Conservation (phyloP, 2,329 filamentous ascomycete genomes). For the Shiraia bambusicola region DNA sequence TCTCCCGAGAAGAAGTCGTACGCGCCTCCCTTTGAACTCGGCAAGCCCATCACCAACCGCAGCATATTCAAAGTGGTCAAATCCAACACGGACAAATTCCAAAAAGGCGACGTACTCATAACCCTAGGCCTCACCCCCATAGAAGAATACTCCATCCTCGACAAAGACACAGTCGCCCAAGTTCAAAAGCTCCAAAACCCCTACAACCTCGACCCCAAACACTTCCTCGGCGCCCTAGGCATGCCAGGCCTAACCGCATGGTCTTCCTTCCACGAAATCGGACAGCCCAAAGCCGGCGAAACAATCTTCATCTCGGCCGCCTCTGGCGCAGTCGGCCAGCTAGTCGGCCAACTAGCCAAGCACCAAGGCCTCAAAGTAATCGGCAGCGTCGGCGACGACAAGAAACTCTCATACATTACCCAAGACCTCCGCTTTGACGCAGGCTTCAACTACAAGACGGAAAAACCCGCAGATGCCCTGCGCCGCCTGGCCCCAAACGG, state of each 20-base stretch:
- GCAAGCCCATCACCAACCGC: constrained; percentile 64
- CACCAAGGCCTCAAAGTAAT: constrained; percentile 76
- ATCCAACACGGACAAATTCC: constrained; percentile 64
- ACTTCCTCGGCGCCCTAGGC: constrained; percentile 75
- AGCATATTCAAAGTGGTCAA: constrained; percentile 70
- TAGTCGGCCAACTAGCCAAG: constrained; percentile 83
- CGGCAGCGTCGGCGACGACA: constrained; percentile 75
- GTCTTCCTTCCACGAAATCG: constrained; percentile 72
- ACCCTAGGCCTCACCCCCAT: constrained; percentile 55
- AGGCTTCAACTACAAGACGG: constrained; percentile 89
- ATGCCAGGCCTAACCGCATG: constrained; percentile 79
- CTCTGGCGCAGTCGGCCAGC: constrained; percentile 76
- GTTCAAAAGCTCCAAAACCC: constrained; percentile 67
- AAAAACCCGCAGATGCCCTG: constrained; percentile 68
- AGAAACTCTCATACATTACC: constrained; percentile 74
- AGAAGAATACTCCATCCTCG: constrained; percentile 68
- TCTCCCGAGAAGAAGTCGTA: constrained; percentile 66
- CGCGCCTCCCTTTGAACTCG: constrained; percentile 61
- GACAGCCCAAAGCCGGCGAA: constrained; percentile 72
- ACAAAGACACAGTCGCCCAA: constrained; percentile 47
- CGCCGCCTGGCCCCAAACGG: constrained; percentile 71
- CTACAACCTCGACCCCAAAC: constrained; percentile 62
- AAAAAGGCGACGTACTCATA: constrained; percentile 66
- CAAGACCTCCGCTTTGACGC: constrained; percentile 70
- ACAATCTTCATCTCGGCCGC: constrained; percentile 82